Evolutionary conservation across 1,284 basidiomycete species (phyloP).

Genomic region (Ustanciosporium gigantosporum): DNA sequence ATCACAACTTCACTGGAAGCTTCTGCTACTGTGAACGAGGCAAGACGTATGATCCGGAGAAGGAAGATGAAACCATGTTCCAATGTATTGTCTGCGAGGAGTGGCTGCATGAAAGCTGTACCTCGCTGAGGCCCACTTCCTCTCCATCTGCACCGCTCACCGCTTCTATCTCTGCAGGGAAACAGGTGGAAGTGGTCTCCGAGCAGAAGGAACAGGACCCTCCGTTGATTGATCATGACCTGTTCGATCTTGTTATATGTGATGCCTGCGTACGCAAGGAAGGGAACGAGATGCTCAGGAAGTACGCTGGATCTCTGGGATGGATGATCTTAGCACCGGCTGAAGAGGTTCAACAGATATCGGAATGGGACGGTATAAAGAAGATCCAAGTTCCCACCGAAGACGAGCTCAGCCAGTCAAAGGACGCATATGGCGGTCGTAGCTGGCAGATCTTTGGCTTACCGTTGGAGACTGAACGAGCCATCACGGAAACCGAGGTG

Average conservation of each 20-base stretch:
- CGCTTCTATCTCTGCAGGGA: neutral
- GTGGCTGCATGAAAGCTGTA: slow-evolving; percentile 62
- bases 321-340: slow-evolving; percentile 41
- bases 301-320: slow-evolving; percentile 45
- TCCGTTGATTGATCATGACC: slow-evolving; percentile 44
- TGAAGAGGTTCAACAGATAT: slow-evolving; percentile 4
- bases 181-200: too few species aligned
- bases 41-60: slow-evolving; percentile 61
- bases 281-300: slow-evolving; percentile 26
- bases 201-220: slow-evolving; percentile 8
- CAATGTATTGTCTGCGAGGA: slow-evolving; percentile 63
- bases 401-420: slow-evolving; percentile 13
- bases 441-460: slow-evolving; percentile 41
- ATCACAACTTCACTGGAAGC: slow-evolving; percentile 60
- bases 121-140: slow-evolving; percentile 20
- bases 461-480: slow-evolving; percentile 21
- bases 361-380: slow-evolving; percentile 13
- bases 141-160: neutral
- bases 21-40: slow-evolving; percentile 62
- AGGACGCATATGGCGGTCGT: slow-evolving; percentile 13
- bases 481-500: slow-evolving; percentile 14
- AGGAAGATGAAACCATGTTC: slow-evolving; percentile 62
- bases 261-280: slow-evolving; percentile 48
- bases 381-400: slow-evolving; percentile 31
- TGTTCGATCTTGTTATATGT: slow-evolving; percentile 56